Evolutionary conservation across 2,329 filamentous ascomycete genomes (phyloP), one percentile per base, ranked within the genome.

Genomic region (Aspergillus sp.): DNA sequence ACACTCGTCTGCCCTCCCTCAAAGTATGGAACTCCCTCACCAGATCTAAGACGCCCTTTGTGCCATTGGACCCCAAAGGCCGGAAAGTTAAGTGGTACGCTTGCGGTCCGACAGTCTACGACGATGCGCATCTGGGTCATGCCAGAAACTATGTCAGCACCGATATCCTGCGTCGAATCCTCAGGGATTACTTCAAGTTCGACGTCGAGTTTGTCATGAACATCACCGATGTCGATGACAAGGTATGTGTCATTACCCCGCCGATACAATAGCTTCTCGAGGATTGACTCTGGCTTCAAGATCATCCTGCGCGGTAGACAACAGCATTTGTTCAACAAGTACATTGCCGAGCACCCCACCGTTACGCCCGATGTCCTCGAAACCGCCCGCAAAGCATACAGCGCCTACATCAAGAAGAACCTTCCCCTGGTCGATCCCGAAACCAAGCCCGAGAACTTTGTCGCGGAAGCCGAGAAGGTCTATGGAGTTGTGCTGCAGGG

Each of bases 131-230:
- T 80, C 78, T 94, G 63, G 89, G 91, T 30, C 92, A 96, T 77
- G 92, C 91, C 30, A 84, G 91, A 68, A 96, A 96, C 79, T 96
- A 96, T 84, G 91, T 96, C 64, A 91, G 89, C 53, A 94, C 91
- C 49, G 92, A 97, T 76, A 92, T 96, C 65, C 88, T 96, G 67
- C 86, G 92, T 63, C 87, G 92, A 69, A 91, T 96, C 69, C 79
- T 96, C 76, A 82, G 85, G 70, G 87, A 94, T 75, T 94, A 95
- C 78, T 96, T 96, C 74, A 86, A 87, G 63, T 95, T 90, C 75
- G 81, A 92, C 45, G 86, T 97, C 66, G 87, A 88, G 62, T 96
- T 96, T 78, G 91, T 96, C 66, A 95, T 96, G 89, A 96, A 96
- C 78, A 92, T 95, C 64, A 96, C 92, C 28, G 92, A 94, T 69